Evolutionary conservation across 2,329 filamentous ascomycete genomes (phyloP), one percentile per base, ranked within the genome.

Genomic region (Aspergillus thermomutatus): DNA sequence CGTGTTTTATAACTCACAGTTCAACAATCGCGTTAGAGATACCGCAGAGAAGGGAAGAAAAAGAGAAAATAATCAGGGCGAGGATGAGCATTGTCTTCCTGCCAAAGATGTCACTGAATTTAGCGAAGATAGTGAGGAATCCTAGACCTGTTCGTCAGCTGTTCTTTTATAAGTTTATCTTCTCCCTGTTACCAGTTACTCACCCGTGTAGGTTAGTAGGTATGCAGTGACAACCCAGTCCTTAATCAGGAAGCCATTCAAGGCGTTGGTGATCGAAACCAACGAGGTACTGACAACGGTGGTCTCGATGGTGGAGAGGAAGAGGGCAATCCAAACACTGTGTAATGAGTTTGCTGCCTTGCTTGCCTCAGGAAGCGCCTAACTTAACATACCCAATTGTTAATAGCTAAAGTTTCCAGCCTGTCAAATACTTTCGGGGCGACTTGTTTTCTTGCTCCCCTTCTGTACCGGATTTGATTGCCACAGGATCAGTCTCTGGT

Each of bases 171-270:
- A 10, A 6, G 5, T 31, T 31, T 6, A 10, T 31, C 28, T 31
- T 31, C 28, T 31, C 28, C 28, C 28, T 31, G 28, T 31, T 31
- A 10, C 28, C 28, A n/a, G 28, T 31, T 31, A 31, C 28, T 31
- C 28, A 72, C 71, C 66, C 23, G 70, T 68, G 49, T 66, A 74
- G 2, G 72, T 73, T 25, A 72, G 59, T 49, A 72, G 45, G 25
- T 73, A 75, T 19, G 67, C 69, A 1, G 69, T 74, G 23, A 74
- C 62, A 25, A 75, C 61, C 73, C 73, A 75, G 19, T 68, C 69
- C 50, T 65, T 69, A 37, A 67, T 67, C 14, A 65, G 57, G 28
- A 72, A 74, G 6, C 69, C 68, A 19, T 69, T 58, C 5, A 75
- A 50, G 9, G 66, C 63, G 57, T 74, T 64, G 2, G 69, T 72